phyloP scores from a whole-genome alignment of 345 rosid species.

The Gossypium ekmanianum region DNA sequence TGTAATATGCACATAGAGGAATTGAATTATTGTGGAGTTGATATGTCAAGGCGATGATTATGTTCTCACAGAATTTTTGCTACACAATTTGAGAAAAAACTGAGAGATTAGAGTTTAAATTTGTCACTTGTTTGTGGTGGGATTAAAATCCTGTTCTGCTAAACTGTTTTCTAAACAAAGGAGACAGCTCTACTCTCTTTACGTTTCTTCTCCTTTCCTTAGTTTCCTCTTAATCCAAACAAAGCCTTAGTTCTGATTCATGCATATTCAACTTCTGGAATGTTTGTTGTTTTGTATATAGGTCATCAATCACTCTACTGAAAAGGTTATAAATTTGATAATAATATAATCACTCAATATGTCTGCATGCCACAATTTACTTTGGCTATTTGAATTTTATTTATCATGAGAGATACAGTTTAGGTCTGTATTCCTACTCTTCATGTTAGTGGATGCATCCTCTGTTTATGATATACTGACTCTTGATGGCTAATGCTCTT shows the following conservation, averaged over 20 bases:
- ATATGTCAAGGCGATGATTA: not conserved
- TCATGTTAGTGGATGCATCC: not conserved
- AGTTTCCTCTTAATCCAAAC: not conserved
- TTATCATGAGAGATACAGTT: not conserved
- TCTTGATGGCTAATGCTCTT: constrained; percentile 11
- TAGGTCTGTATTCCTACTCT: not conserved
- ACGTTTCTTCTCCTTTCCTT: not conserved
- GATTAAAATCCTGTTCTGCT: not conserved
- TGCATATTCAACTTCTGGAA: not conserved
- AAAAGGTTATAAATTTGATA: not conserved
- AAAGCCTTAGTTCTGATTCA: not conserved
- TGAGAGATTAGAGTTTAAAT: not conserved
- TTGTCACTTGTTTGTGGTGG: too few species aligned
- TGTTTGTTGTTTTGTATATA: not conserved
- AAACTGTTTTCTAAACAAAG: not conserved
- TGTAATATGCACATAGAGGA: not conserved
- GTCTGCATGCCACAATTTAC: not conserved
- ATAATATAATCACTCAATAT: not conserved
- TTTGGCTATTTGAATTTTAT: not conserved
- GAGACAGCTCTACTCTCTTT: not conserved
- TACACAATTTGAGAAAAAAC: not conserved
- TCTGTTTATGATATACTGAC: not conserved
- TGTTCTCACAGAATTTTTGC: not conserved
- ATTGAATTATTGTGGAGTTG: not conserved
- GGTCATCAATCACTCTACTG: not conserved